phyloP scores from a whole-genome alignment of 345 rosid species.

The Crucihimalaya himalaica region DNA sequence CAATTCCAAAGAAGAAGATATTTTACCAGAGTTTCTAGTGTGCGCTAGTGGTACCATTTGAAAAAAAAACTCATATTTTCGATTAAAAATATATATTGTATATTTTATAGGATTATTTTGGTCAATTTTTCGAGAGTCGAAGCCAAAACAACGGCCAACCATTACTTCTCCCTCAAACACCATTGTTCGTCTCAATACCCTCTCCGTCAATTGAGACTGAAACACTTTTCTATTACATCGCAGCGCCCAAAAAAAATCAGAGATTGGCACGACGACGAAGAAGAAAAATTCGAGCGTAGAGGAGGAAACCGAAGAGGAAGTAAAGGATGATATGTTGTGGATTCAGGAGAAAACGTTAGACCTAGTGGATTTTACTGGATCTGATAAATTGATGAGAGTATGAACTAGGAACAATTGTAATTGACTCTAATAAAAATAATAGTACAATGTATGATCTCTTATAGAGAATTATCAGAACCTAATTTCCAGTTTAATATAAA shows the following conservation, averaged over 20 bases:
- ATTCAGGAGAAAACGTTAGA: slow-evolving; percentile 92
- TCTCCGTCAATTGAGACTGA: slow-evolving; percentile 19
- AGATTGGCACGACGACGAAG: not conserved
- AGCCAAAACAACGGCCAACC: slow-evolving; percentile 23
- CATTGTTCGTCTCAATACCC: slow-evolving; percentile 33
- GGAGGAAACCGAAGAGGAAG: slow-evolving; percentile 63
- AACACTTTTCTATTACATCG: slow-evolving; percentile 21
- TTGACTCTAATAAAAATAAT: no score
- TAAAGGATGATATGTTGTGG: slow-evolving; percentile 90
- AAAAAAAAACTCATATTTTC: no score
- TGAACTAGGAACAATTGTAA: no score
- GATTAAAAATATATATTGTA: no score
- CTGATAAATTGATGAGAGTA: no score
- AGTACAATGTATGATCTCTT: no score
- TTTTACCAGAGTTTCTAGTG: no score
- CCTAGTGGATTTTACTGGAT: slow-evolving; percentile 89
- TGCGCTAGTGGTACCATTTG: no score
- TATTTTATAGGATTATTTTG: no score
- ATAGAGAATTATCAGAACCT: no score
- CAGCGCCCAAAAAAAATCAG: slow-evolving; percentile 45
- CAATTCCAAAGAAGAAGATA: no score
- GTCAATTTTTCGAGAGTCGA: slow-evolving; percentile 34
- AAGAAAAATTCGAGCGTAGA: slow-evolving; percentile 22
- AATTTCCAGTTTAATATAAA: no score
- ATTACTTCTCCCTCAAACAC: slow-evolving; percentile 32